phyloP scores from a whole-genome alignment of 2,329 filamentous ascomycete species.

The Aspergillus ochraceus region DNA sequence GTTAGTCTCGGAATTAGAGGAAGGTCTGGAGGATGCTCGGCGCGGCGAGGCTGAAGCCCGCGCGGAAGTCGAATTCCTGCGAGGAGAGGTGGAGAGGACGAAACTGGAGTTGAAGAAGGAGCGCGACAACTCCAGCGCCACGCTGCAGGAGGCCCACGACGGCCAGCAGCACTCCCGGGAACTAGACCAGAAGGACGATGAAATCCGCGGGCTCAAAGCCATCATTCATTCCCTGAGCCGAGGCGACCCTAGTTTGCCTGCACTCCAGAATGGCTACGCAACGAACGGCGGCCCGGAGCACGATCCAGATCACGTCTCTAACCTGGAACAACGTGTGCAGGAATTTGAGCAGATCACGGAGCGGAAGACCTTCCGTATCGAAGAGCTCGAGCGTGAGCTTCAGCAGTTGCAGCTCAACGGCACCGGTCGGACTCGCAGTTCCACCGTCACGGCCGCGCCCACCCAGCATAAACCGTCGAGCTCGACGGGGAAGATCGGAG shows the following conservation, averaged over 20 bases:
- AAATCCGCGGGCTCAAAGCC: slow-evolving; percentile 93
- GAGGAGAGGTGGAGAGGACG: slow-evolving; percentile 91
- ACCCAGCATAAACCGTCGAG: slow-evolving; percentile 34
- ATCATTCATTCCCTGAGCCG: slow-evolving; percentile 95
- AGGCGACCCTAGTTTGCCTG: slow-evolving; percentile 42
- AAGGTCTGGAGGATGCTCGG: slow-evolving; percentile 91
- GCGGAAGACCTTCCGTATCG: slow-evolving; percentile 71
- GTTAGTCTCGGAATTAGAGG: slow-evolving; percentile 92
- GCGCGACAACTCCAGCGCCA: slow-evolving; percentile 73
- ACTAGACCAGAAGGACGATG: slow-evolving; percentile 90
- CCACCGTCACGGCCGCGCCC: slow-evolving; percentile 35
- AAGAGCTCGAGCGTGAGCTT: slow-evolving; percentile 82
- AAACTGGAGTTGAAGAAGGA: slow-evolving; percentile 85
- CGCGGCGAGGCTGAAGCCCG: slow-evolving; percentile 93
- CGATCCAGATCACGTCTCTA: slow-evolving; percentile 57
- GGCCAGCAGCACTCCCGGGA: slow-evolving; percentile 62
- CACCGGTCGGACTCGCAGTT: slow-evolving; percentile 33
- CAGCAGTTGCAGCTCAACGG: slow-evolving; percentile 42
- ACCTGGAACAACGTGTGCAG: slow-evolving; percentile 75
- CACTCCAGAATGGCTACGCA: slow-evolving; percentile 27
- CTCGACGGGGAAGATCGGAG: slow-evolving; percentile 27
- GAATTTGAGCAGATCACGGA: slow-evolving; percentile 74
- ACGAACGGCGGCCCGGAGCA: slow-evolving; percentile 35
- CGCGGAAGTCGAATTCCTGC: slow-evolving; percentile 91
- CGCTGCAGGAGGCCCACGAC: slow-evolving; percentile 55